Evolutionary conservation across 257 asterid species (phyloP).

Genomic region (Jacaranda copaia): DNA sequence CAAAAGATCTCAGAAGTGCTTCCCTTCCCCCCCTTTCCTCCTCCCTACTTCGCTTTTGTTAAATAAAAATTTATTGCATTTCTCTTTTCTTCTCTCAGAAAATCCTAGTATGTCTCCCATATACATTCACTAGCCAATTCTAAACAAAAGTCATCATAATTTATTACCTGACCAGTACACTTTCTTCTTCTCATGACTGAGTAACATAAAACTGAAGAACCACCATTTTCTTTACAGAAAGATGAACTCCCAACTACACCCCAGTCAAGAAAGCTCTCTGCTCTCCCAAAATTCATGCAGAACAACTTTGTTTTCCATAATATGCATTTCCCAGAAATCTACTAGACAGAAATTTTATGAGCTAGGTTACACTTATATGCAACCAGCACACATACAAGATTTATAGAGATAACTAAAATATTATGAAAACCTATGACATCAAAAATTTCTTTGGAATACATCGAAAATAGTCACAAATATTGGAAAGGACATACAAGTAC

Average conservation of each 20-base stretch:
- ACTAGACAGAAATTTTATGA: neutral
- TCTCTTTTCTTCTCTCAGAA: constrained; percentile 1
- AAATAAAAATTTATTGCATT: neutral
- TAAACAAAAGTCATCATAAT: neutral
- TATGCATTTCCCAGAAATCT: constrained; percentile 7
- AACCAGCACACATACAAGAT: neutral
- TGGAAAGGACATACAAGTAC: constrained; percentile 69
- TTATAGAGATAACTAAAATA: neutral
- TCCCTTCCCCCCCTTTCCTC: neutral
- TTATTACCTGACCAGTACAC: neutral
- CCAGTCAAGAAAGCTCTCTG: neutral
- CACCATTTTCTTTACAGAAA: neutral
- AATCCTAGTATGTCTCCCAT: neutral
- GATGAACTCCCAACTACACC: neutral
- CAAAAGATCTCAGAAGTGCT: neutral
- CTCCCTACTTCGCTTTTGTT: neutral
- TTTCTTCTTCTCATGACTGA: neutral
- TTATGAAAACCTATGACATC: constrained; percentile 2
- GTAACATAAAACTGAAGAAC: neutral
- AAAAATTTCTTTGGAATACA: neutral
- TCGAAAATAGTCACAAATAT: neutral
- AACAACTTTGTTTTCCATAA: neutral
- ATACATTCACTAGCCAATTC: neutral
- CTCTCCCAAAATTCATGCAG: neutral
- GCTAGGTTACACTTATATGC: neutral